Evolutionary conservation across 1,284 basidiomycete species (phyloP).

Genomic region (Leccinum variabile): DNA sequence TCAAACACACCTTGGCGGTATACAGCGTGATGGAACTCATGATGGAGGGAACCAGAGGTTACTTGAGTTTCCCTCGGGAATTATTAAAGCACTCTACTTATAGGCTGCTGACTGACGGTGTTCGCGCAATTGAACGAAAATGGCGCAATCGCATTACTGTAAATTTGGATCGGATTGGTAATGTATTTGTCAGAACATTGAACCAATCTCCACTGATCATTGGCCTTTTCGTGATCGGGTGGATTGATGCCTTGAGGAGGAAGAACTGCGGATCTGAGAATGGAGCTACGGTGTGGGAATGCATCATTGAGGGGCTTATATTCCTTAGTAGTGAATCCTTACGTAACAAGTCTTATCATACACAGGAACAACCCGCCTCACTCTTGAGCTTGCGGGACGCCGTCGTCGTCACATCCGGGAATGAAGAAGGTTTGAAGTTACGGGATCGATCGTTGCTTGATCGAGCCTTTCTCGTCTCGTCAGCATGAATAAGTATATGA

Average conservation of each 20-base stretch:
- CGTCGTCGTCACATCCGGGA: not conserved
- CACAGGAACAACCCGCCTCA: not conserved
- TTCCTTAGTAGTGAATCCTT: not conserved
- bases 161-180: not conserved
- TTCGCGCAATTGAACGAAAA: not conserved
- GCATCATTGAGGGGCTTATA: not conserved
- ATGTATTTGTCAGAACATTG: slow-evolving; percentile 1
- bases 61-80: not conserved
- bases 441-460: not conserved
- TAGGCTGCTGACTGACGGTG: not conserved
- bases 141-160: not conserved
- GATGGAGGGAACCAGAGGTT: not conserved
- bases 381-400: not conserved
- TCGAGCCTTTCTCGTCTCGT: not conserved
- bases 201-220: not conserved
- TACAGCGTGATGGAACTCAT: slow-evolving; percentile 44
- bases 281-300: not conserved
- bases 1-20: slow-evolving; percentile 41
- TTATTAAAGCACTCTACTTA: slow-evolving; percentile 6
- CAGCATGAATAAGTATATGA: not conserved
- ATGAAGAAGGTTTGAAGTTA: slow-evolving; percentile 12
- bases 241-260: not conserved
- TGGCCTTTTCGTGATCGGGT: not conserved
- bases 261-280: too few species aligned
- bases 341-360: not conserved